Conservation (phyloP, 345 rosid species). For the Aquilaria sinensis region DNA sequence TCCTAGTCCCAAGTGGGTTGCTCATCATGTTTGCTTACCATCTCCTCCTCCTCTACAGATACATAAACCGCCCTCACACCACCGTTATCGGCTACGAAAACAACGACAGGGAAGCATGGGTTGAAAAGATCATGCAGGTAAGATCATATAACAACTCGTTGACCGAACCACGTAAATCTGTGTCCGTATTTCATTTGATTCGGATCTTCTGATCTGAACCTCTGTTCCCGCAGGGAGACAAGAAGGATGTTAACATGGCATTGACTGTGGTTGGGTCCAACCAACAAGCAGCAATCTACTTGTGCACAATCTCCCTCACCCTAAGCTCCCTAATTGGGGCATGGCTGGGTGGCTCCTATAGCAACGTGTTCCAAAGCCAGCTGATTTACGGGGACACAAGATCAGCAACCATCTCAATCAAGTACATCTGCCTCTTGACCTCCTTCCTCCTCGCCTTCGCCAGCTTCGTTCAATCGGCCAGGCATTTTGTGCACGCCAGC, state of each 20-base stretch:
- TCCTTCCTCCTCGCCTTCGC: slow-evolving; percentile 65
- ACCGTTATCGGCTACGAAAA: slow-evolving; percentile 64
- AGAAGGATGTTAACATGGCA: slow-evolving; percentile 25
- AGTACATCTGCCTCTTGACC: slow-evolving; percentile 50
- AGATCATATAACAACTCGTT: background rate
- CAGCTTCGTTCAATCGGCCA: slow-evolving; percentile 64
- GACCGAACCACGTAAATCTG: too few species aligned
- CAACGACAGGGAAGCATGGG: slow-evolving; percentile 70
- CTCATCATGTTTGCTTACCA: slow-evolving; percentile 53
- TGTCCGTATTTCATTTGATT: background rate
- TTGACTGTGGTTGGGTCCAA: slow-evolving; percentile 45
- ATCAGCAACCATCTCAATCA: slow-evolving; percentile 46
- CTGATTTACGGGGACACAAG: slow-evolving; percentile 58
- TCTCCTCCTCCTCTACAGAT: slow-evolving; percentile 52
- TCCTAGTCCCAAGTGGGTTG: slow-evolving; percentile 57
- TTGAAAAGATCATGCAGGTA: slow-evolving; percentile 56
- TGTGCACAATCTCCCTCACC: slow-evolving; percentile 53
- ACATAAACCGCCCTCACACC: slow-evolving; percentile 50
- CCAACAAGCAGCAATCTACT: slow-evolving; percentile 52
- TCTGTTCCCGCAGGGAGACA: slow-evolving; percentile 24
- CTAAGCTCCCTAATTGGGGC: slow-evolving; percentile 79
- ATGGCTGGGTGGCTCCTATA: slow-evolving; percentile 56
- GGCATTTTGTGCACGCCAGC: slow-evolving; percentile 57
- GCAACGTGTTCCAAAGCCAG: slow-evolving; percentile 27
- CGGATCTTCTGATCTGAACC: too few species aligned